Percentiles rank a stretch among this genome's conserved stretches.
Conservation (phyloP, 1,139 yeast genomes). For the Taphrina sp. region DNA sequence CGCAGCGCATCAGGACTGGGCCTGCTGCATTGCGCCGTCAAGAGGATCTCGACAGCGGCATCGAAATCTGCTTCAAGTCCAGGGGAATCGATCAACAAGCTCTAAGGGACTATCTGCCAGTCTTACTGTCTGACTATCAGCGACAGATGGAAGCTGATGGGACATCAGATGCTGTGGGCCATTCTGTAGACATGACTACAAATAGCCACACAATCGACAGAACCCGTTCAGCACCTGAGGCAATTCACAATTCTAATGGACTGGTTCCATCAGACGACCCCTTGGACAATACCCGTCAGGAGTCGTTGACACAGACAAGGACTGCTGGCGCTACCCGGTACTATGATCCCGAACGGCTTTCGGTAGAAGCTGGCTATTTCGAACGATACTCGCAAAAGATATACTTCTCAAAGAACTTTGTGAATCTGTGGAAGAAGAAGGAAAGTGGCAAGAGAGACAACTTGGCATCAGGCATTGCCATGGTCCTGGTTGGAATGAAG, state of each 20-base stretch:
- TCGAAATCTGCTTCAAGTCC: conserved; percentile 12
- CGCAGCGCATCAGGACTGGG: neutral
- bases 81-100: conserved; percentile 16
- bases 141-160: neutral
- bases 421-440: conserved; percentile 24
- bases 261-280: too few relatives aligned
- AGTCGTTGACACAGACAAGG: neutral
- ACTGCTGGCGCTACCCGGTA: neutral
- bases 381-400: conserved; percentile 24
- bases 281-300: neutral
- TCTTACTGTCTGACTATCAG: conserved; percentile 18
- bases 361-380: conserved; percentile 15
- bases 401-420: conserved; percentile 20
- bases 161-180: too few relatives aligned
- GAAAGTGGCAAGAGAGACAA: conserved; percentile 19
- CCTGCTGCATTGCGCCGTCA: conserved; percentile 26
- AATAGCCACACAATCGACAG: neutral
- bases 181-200: too few relatives aligned
- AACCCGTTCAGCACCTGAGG: neutral
- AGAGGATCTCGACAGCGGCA: conserved; percentile 3
- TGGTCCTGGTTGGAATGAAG: conserved; percentile 22
- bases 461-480: conserved; percentile 21
- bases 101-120: conserved; percentile 18
- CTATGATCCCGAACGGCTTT: conserved; percentile 11
- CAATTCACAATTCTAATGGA: neutral